Evolutionary conservation across 176 grass and related monocot species (phyloP).

Genomic region (Juncus inflexus): DNA sequence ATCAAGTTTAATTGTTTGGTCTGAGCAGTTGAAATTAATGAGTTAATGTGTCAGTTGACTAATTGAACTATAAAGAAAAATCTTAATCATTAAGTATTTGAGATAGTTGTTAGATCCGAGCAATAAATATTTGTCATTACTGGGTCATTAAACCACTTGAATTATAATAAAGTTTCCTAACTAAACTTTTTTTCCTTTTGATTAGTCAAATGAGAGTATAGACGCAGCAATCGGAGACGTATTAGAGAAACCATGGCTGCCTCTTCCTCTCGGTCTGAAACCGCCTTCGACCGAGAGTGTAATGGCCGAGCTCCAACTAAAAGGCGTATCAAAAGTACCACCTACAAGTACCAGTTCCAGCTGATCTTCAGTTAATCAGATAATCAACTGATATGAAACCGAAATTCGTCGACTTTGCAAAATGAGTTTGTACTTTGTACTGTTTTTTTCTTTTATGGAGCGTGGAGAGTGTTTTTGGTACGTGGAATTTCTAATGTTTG

Average conservation of each 20-base stretch:
- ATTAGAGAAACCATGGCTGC: conserved; percentile 75
- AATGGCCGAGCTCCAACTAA: conserved; percentile 58
- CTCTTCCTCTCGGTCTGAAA: conserved; percentile 80
- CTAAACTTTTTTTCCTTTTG: not conserved
- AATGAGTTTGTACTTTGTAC: conserved; percentile 20
- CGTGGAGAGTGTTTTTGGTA: conserved; percentile 1
- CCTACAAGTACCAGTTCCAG: conserved; percentile 34
- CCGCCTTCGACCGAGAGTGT: conserved; percentile 67
- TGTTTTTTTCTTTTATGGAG: conserved; percentile 1
- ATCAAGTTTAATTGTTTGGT: no score
- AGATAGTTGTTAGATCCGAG: no score
- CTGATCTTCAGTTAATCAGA: not conserved
- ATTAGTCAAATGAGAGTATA: conserved; percentile 64
- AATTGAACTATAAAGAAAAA: no score
- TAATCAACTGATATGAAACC: not conserved
- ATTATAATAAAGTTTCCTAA: no score
- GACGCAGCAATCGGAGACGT: conserved; percentile 82
- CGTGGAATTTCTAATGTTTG: not conserved
- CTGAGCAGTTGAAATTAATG: no score
- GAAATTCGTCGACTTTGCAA: conserved; percentile 14
- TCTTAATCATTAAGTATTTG: not conserved
- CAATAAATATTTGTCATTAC: no score
- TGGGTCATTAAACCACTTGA: no score
- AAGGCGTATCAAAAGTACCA: conserved; percentile 60
- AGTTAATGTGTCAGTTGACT: no score